Evolutionary conservation across 1,284 basidiomycete species (phyloP).

Genomic region (Ustilago bromivora): DNA sequence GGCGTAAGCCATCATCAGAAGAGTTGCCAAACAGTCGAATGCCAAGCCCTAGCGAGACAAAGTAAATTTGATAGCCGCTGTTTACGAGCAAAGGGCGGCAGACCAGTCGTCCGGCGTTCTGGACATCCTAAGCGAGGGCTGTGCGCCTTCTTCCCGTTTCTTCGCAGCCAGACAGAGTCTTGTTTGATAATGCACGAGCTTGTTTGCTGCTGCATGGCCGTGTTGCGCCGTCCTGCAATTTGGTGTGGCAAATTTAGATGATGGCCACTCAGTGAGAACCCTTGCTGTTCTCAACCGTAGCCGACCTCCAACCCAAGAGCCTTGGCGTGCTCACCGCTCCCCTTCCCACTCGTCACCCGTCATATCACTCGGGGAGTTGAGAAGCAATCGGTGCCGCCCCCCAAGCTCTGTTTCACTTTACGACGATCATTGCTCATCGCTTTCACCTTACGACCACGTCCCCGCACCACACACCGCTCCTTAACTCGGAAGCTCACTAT

Average conservation of each 20-base stretch:
- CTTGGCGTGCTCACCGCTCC: constrained; percentile 13
- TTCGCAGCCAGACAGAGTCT: constrained; percentile 1
- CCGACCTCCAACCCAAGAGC: constrained; percentile 12
- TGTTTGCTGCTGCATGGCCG: constrained; percentile 4
- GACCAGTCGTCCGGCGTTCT: constrained; percentile 4
- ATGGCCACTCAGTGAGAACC: neutral
- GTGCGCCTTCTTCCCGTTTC: neutral
- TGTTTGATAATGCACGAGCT: constrained; percentile 15
- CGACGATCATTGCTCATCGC: neutral
- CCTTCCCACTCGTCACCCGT: neutral
- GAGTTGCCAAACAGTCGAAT: neutral
- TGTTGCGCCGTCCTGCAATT: neutral
- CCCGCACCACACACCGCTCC: neutral
- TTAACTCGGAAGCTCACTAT: neutral
- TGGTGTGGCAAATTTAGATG: neutral
- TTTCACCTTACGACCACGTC: neutral
- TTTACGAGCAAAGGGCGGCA: neutral
- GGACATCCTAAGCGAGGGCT: neutral
- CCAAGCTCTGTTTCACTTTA: neutral
- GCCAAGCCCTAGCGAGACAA: constrained; percentile 1
- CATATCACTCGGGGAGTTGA: neutral
- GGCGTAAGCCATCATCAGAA: constrained; percentile 5
- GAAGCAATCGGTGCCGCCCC: neutral
- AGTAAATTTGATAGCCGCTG: constrained; percentile 2
- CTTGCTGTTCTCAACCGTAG: neutral